Conservation (phyloP, 768 basidiomycete genomes). For the Xanthoconium purpureum region DNA sequence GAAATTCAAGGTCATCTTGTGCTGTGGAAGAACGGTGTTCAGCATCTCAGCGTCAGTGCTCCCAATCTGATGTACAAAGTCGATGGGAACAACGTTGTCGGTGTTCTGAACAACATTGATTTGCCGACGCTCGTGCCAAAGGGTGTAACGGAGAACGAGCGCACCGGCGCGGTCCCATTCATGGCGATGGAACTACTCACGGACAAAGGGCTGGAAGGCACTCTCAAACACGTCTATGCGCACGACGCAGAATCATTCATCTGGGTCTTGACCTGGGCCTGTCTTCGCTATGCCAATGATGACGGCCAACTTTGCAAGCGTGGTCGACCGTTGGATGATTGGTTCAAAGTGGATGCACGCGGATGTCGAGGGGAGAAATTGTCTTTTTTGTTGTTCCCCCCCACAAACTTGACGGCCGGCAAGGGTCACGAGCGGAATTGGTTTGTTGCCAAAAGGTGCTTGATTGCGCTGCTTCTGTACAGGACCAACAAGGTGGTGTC, state of each 20-base stretch:
- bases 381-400: not conserved
- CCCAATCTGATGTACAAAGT: not conserved
- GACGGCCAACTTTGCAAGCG: not conserved
- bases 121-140: not conserved
- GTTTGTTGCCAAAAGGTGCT: not conserved
- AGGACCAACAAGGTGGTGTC: too few relatives aligned
- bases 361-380: not conserved
- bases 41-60: not conserved
- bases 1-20: constrained; percentile 1
- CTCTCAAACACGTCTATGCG: not conserved
- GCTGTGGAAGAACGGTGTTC: constrained; percentile 2
- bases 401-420: not conserved
- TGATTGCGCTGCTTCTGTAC: not conserved
- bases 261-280: not conserved
- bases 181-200: not conserved
- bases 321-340: not conserved
- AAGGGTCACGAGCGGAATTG: not conserved
- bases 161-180: not conserved
- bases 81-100: not conserved
- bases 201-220: not conserved
- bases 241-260: not conserved
- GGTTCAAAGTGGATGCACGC: not conserved
- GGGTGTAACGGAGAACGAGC: not conserved
- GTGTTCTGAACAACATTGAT: not conserved
- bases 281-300: not conserved